Conservation (phyloP, 2,329 filamentous ascomycete genomes). For the Epichloe uncinata region DNA sequence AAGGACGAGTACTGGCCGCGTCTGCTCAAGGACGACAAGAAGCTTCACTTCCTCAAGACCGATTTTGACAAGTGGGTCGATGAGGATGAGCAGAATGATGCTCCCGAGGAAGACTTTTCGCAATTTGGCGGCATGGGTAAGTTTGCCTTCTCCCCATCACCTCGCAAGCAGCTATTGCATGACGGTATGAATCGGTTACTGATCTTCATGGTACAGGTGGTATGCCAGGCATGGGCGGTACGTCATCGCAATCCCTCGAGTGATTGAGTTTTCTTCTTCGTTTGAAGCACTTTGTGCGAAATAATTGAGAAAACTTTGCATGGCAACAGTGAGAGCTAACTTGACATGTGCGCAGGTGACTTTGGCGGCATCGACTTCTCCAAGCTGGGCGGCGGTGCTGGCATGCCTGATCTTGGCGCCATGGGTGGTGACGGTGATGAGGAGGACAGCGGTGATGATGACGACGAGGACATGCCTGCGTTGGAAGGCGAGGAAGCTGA, state of each 20-base stretch:
- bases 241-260: constrained; percentile 13
- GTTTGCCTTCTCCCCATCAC: constrained; percentile 15
- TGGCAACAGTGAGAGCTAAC: not conserved
- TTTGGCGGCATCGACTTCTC: constrained; percentile 89
- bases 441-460: constrained; percentile 40
- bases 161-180: not conserved
- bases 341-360: constrained; percentile 36
- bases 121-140: constrained; percentile 53
- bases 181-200: not conserved
- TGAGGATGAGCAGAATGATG: constrained; percentile 95
- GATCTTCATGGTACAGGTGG: constrained; percentile 24
- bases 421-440: constrained; percentile 37
- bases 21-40: constrained; percentile 79
- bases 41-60: constrained; percentile 92
- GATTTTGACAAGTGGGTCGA: constrained; percentile 99
- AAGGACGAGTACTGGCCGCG: constrained; percentile 93
- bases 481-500: constrained; percentile 41
- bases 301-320: not conserved
- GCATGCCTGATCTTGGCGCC: constrained; percentile 16
- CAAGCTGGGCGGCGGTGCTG: constrained; percentile 54
- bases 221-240: constrained; percentile 41
- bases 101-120: constrained; percentile 64
- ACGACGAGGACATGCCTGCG: constrained; percentile 72
- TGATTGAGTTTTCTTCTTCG: not conserved
- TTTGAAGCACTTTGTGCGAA: not conserved